These are phyloP conservation scores for Cercophora scortea DNA, from an alignment of 495 filamentous ascomycete species.

Conservation along the genomic window DNA sequence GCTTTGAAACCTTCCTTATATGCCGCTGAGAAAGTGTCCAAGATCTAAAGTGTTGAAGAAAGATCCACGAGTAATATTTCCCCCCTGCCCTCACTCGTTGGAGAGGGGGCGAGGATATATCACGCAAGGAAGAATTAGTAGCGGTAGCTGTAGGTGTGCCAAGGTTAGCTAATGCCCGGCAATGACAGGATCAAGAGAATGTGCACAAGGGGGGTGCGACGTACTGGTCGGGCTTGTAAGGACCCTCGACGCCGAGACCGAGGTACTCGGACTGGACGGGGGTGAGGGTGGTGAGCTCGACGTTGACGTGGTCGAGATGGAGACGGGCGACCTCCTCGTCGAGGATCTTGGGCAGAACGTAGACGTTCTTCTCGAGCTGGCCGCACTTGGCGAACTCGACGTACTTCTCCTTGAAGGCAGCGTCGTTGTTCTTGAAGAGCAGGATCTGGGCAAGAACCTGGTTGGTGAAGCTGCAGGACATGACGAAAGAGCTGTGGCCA, in stretches of 20 bases:
- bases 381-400: slow-evolving; percentile 84
- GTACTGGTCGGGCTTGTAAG: slow-evolving; percentile 86
- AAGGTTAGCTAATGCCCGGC: slow-evolving; percentile 20
- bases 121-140: slow-evolving; percentile 36
- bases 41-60: slow-evolving; percentile 19
- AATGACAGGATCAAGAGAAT: neutral
- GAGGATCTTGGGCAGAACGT: slow-evolving; percentile 95
- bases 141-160: slow-evolving; percentile 41
- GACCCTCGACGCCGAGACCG: slow-evolving; percentile 71
- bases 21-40: slow-evolving; percentile 17
- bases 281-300: slow-evolving; percentile 79
- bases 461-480: slow-evolving; percentile 99
- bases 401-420: slow-evolving; percentile 84
- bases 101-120: slow-evolving; percentile 5
- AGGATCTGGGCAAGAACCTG: slow-evolving; percentile 99
- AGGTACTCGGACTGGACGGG: slow-evolving; percentile 90
- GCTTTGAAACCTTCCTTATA: slow-evolving; percentile 16
- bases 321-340: slow-evolving; percentile 96
- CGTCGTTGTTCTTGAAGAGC: slow-evolving; percentile 88
- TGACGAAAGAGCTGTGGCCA: slow-evolving; percentile 98
- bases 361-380: slow-evolving; percentile 88
- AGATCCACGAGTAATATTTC: slow-evolving; percentile 11
- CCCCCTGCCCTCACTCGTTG: slow-evolving; percentile 1
- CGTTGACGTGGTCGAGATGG: slow-evolving; percentile 91
- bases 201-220: slow-evolving; percentile 12